Conservation (phyloP, 768 basidiomycete species). For the Boletus subparvulus region DNA sequence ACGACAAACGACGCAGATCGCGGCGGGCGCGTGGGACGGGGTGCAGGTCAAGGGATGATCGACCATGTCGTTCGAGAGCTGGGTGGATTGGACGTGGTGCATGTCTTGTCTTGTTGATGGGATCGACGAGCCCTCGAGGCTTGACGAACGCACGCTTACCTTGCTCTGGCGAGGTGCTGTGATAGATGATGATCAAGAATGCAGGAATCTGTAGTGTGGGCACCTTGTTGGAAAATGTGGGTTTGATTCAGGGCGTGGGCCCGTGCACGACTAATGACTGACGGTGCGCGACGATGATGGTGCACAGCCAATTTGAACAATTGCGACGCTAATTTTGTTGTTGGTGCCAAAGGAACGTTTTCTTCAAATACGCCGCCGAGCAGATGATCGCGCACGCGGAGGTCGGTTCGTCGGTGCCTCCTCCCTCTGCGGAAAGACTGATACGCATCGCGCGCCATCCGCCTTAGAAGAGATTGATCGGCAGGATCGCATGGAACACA, state of each 20-base stretch:
- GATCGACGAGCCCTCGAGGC: not conserved
- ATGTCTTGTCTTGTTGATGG: not conserved
- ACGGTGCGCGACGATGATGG: not conserved
- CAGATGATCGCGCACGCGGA: slow-evolving; percentile 23
- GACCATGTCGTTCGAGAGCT: slow-evolving; percentile 1
- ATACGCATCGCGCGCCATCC: not conserved
- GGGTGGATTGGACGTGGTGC: slow-evolving; percentile 13
- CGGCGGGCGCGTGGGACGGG: slow-evolving; percentile 5
- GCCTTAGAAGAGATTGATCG: not conserved
- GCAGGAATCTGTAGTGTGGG: slow-evolving; percentile 9
- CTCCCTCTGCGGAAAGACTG: slow-evolving; percentile 1
- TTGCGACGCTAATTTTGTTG: slow-evolving; percentile 29
- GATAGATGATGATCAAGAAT: slow-evolving; percentile 17
- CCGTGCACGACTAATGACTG: not conserved
- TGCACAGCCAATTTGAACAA: slow-evolving; percentile 11
- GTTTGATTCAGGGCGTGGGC: not conserved
- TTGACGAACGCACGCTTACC: not conserved
- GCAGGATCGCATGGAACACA: not conserved
- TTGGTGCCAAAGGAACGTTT: slow-evolving; percentile 19
- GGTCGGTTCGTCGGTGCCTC: slow-evolving; percentile 7
- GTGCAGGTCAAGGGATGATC: slow-evolving; percentile 13
- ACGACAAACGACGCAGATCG: not conserved
- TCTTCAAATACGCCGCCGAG: slow-evolving; percentile 24
- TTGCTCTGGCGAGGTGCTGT: not conserved
- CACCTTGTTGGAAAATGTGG: slow-evolving; percentile 1